Base-by-base conservation (phyloP, 108 stramenopile species). In the Discostella stelligeroides region DNA sequence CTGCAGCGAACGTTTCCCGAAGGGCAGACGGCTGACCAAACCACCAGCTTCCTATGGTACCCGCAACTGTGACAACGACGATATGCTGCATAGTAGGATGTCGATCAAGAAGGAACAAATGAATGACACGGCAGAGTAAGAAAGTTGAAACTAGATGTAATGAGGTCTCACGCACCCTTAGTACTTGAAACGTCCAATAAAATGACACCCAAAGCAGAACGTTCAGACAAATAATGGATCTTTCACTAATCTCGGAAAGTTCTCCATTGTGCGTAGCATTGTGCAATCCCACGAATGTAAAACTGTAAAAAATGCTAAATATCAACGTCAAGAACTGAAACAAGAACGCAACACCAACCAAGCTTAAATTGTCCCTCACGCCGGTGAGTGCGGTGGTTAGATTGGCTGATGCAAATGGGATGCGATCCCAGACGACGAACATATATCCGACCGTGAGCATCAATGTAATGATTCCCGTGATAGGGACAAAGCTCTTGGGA, bases 31-130 rank as follows among this genome's bases (percentile, higher is more conserved):
- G 42, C 60, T 72, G 39, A 14, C 64, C 54, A 63, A 89, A 90
- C 97, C 97, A 98, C 97, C 95, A 98, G 60, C 78, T 87, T 29
- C 88, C 92, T 43, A 98, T 90, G 28, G 91, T 82, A 43, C 90
- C 91, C 9, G 93, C 88, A 40, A 91, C 86, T 24, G 91, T 84
- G 39, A 90, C 91, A 70, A 92, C 90, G 17, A 96, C 89, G 61
- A 92, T 81, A 67, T 96, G 88, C 83, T 92, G 60, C n/a, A n/a
- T 23, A 12, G 43, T 55, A 38, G 46, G 41, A 53, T 71, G 45
- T 39, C 23, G 54, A 70, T n/a, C 45, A 46, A 45, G 34, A 17
- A 7, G 49, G 58, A n/a, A 53, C 60, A 34, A n/a, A 58, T 34
- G 12, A 20, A 6, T n/a, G n/a, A 58, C 38, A 7, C 45, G 46